These are phyloP conservation scores for Inga laurina DNA, from an alignment of 306 rosid species.

Conservation along the genomic window DNA sequence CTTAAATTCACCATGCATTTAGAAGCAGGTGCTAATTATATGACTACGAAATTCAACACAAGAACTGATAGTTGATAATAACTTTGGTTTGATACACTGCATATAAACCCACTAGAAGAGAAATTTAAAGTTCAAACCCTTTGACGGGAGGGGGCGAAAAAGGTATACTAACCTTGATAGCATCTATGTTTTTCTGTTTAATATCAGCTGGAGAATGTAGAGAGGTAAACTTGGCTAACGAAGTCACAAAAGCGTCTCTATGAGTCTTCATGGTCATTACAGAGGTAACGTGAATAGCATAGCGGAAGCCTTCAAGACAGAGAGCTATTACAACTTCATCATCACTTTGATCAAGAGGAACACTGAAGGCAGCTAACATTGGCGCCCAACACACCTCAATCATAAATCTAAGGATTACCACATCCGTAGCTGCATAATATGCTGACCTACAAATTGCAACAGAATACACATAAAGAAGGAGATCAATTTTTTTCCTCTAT, in stretches of 20 bases:
- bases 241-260: constrained; percentile 97
- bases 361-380: constrained; percentile 99
- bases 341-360: constrained; percentile 96
- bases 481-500: neutral
- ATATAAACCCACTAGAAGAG: constrained; percentile 29
- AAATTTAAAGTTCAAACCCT: constrained; percentile 13
- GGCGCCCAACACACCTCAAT: constrained; percentile 99
- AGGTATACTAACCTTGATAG: constrained; percentile 80
- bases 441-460: constrained; percentile 75
- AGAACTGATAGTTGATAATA: constrained; percentile 9
- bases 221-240: constrained; percentile 94
- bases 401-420: constrained; percentile 92
- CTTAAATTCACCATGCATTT: constrained; percentile 23
- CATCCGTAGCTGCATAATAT: constrained; percentile 95
- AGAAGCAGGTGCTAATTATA: constrained; percentile 15
- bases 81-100: constrained; percentile 9
- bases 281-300: constrained; percentile 93
- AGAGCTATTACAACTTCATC: constrained; percentile 85
- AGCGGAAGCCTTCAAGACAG: constrained; percentile 94
- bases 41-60: constrained; percentile 11
- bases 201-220: constrained; percentile 97
- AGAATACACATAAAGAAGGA: constrained; percentile 26
- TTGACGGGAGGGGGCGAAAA: neutral
- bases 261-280: constrained; percentile 98
- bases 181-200: constrained; percentile 90